These are phyloP conservation scores for Blastomyces emzantsi DNA, from an alignment of 2,329 filamentous ascomycete species.

Conservation along the genomic window DNA sequence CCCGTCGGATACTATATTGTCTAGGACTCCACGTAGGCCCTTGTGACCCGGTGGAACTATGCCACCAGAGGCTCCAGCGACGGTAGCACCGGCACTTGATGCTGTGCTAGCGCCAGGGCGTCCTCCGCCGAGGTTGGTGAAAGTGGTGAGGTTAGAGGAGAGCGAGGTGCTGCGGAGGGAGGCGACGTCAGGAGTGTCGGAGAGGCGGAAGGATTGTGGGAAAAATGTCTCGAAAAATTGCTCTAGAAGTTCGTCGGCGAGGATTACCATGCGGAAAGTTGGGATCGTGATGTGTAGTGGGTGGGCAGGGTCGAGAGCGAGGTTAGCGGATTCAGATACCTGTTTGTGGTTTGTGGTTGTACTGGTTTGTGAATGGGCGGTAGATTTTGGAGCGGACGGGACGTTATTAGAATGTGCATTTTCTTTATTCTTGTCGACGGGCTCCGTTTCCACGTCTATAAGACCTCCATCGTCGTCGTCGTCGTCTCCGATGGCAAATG, in stretches of 20 bases:
- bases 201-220: slow-evolving; percentile 82
- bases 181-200: slow-evolving; percentile 50
- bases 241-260: slow-evolving; percentile 90
- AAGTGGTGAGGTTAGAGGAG: slow-evolving; percentile 71
- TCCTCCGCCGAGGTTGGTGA: slow-evolving; percentile 57
- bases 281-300: slow-evolving; percentile 92
- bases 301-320: slow-evolving; percentile 82
- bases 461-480: slow-evolving; percentile 47
- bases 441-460: slow-evolving; percentile 10
- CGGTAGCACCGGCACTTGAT: slow-evolving; percentile 31
- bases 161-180: slow-evolving; percentile 40
- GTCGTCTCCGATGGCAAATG: slow-evolving; percentile 70
- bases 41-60: slow-evolving; percentile 58
- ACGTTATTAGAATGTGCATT: slow-evolving; percentile 18
- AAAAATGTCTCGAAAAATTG: slow-evolving; percentile 97
- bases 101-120: slow-evolving; percentile 34
- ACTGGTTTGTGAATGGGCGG: slow-evolving; percentile 22
- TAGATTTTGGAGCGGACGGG: slow-evolving; percentile 18
- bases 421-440: slow-evolving; percentile 6
- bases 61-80: slow-evolving; percentile 47
- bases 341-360: slow-evolving; percentile 45
- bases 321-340: slow-evolving; percentile 70
- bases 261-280: slow-evolving; percentile 96
- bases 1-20: slow-evolving; percentile 95
- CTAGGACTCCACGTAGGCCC: slow-evolving; percentile 81